Percentiles rank a stretch among this genome's conserved stretches.
phyloP scores from a whole-genome alignment of 2,329 filamentous ascomycete species.

The Chalara sp. region DNA sequence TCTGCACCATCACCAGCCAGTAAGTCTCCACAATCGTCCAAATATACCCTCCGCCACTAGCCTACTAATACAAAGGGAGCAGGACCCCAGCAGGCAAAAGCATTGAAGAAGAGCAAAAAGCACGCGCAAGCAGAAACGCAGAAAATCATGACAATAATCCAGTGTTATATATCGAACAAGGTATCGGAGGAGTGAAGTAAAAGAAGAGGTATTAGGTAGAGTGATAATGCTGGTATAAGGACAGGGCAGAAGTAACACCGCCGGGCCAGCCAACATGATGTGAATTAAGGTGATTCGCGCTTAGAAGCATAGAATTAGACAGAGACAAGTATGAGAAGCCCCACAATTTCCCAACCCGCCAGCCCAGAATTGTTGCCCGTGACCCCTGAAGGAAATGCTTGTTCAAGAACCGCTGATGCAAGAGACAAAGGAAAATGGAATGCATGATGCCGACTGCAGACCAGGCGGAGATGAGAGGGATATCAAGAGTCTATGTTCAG shows the following conservation, averaged over 20 bases:
- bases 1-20: slow-evolving; percentile 2
- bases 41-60: too few relatives aligned
- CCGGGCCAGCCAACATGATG: slow-evolving; percentile 28
- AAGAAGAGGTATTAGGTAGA: slow-evolving; percentile 23
- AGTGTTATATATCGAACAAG: slow-evolving; percentile 55
- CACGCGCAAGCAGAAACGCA: slow-evolving; percentile 10
- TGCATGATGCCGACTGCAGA: not conserved
- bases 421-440: slow-evolving; percentile 23
- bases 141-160: slow-evolving; percentile 13
- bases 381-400: slow-evolving; percentile 28
- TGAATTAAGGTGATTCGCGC: too few relatives aligned
- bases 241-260: slow-evolving; percentile 28
- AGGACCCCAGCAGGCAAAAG: slow-evolving; percentile 9
- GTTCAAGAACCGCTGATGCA: slow-evolving; percentile 24
- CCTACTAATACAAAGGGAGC: too few relatives aligned
- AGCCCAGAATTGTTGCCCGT: slow-evolving; percentile 39
- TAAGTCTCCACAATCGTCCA: too few relatives aligned
- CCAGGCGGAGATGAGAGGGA: slow-evolving; percentile 23
- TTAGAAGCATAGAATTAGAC: too few relatives aligned
- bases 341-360: slow-evolving; percentile 24
- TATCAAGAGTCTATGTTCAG: slow-evolving; percentile 24
- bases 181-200: slow-evolving; percentile 40
- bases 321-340: too few relatives aligned
- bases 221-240: slow-evolving; percentile 18
- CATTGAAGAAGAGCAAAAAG: slow-evolving; percentile 7